A percentile compares a stretch with the other conserved stretches of the same genome.
These are phyloP conservation scores for Spinacia oleracea DNA, from an alignment of 179 eudicot species.

Conservation along the genomic window DNA sequence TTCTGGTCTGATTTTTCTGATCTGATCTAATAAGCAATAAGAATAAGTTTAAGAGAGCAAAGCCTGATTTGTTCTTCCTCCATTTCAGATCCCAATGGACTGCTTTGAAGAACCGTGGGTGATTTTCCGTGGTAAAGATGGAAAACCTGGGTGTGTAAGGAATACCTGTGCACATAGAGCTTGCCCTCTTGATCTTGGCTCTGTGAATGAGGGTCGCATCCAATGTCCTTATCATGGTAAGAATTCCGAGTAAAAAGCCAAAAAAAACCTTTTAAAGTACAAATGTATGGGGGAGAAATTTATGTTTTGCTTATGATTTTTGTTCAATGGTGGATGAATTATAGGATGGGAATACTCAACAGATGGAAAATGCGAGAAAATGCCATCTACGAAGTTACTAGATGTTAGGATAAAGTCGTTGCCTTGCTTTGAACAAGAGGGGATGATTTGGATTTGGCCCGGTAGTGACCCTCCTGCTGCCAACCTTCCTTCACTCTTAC, in stretches of 20 bases:
- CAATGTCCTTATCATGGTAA: constrained; percentile 95
- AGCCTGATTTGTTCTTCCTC: constrained; percentile 9
- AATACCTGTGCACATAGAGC: constrained; percentile 98
- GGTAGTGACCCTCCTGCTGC: constrained; percentile 84
- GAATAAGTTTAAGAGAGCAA: too few relatives aligned
- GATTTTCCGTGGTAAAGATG: constrained; percentile 88
- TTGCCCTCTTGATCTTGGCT: constrained; percentile 93
- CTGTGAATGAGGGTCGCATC: constrained; percentile 90
- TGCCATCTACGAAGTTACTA: constrained; percentile 83
- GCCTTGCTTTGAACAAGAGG: constrained; percentile 92
- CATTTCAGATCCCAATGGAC: constrained; percentile 77
- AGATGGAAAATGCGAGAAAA: constrained; percentile 95
- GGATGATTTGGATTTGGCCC: constrained; percentile 98
- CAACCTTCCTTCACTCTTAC: constrained; percentile 65
- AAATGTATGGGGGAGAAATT: not conserved
- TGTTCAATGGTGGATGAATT: not conserved
- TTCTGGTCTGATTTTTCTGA: too few relatives aligned
- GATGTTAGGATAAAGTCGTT: constrained; percentile 72
- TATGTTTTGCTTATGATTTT: not conserved
- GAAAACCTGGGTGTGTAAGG: constrained; percentile 80
- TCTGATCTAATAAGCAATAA: too few relatives aligned
- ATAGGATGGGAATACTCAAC: constrained; percentile 97
- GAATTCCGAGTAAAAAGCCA: not conserved
- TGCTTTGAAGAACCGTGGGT: constrained; percentile 98
- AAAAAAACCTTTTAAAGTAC: not conserved